phyloP scores from a whole-genome alignment of 176 grass and related monocot species.

The Secale cereale region DNA sequence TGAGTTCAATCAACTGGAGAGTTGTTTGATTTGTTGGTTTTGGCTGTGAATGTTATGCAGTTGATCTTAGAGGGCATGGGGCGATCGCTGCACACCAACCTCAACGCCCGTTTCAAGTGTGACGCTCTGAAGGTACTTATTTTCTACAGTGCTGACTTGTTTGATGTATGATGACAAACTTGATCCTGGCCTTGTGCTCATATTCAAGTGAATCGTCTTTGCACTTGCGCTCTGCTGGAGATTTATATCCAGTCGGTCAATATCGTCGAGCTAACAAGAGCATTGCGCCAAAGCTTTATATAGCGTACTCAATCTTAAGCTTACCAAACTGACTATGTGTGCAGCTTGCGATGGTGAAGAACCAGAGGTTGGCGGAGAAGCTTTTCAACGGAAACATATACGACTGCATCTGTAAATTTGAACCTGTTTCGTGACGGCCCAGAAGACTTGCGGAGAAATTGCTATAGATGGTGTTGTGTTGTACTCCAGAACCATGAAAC shows the following conservation, averaged over 20 bases:
- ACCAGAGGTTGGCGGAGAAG: constrained; percentile 93
- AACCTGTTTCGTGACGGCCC: constrained; percentile 44
- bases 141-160: not conserved
- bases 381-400: constrained; percentile 88
- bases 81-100: constrained; percentile 83
- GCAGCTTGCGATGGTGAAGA: constrained; percentile 99
- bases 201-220: no score
- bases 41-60: constrained; percentile 35
- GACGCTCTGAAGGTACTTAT: constrained; percentile 84
- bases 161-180: not conserved
- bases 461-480: not conserved
- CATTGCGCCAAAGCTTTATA: not conserved
- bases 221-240: not conserved
- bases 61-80: constrained; percentile 97
- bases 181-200: not conserved
- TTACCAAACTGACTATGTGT: constrained; percentile 9
- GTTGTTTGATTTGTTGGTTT: constrained; percentile 20
- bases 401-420: constrained; percentile 93
- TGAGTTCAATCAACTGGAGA: not conserved
- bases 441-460: not conserved
- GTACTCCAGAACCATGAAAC: not conserved
- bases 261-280: not conserved
- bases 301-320: not conserved
- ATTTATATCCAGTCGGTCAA: not conserved
- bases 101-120: constrained; percentile 82